Evolutionary conservation across 306 rosid species (phyloP).

Genomic region (Benincasa hispida): DNA sequence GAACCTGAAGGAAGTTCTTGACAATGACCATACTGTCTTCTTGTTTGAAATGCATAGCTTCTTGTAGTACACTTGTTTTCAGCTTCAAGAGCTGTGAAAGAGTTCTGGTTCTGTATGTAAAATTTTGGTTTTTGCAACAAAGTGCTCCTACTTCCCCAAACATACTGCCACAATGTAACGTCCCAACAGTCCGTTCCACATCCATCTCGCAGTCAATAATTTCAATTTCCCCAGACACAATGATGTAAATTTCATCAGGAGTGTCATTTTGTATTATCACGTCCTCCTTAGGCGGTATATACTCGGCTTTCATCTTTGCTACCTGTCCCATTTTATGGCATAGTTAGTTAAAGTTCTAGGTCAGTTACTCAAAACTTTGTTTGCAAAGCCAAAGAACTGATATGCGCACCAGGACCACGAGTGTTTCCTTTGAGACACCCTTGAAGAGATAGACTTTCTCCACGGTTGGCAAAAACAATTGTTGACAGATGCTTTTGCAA

Average conservation of each 20-base stretch:
- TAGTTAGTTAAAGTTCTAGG: background rate
- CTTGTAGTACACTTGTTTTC: slow-evolving; percentile 42
- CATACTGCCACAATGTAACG: slow-evolving; percentile 46
- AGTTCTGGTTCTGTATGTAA: slow-evolving; percentile 66
- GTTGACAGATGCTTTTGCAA: slow-evolving; percentile 59
- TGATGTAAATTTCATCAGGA: slow-evolving; percentile 69
- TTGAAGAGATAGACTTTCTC: slow-evolving; percentile 65
- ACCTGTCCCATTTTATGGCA: slow-evolving; percentile 28
- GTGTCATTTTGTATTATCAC: slow-evolving; percentile 64
- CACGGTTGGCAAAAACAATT: slow-evolving; percentile 52
- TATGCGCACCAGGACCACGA: slow-evolving; percentile 34
- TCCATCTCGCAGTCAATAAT: slow-evolving; percentile 39
- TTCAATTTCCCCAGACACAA: slow-evolving; percentile 87
- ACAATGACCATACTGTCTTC: slow-evolving; percentile 43
- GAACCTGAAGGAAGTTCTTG: slow-evolving; percentile 65
- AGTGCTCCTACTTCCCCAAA: slow-evolving; percentile 79
- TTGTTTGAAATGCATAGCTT: slow-evolving; percentile 43
- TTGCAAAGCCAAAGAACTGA: background rate
- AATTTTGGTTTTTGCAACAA: slow-evolving; percentile 51
- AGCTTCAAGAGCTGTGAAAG: slow-evolving; percentile 78
- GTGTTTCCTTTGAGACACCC: slow-evolving; percentile 56
- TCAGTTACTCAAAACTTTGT: background rate
- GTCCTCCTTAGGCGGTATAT: slow-evolving; percentile 88
- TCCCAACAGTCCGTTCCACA: slow-evolving; percentile 46
- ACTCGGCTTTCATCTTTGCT: slow-evolving; percentile 78